Evolutionary conservation across 2,329 filamentous ascomycete genomes (phyloP), one percentile per base, ranked within the genome.

Genomic region (Penicillium sp.): DNA sequence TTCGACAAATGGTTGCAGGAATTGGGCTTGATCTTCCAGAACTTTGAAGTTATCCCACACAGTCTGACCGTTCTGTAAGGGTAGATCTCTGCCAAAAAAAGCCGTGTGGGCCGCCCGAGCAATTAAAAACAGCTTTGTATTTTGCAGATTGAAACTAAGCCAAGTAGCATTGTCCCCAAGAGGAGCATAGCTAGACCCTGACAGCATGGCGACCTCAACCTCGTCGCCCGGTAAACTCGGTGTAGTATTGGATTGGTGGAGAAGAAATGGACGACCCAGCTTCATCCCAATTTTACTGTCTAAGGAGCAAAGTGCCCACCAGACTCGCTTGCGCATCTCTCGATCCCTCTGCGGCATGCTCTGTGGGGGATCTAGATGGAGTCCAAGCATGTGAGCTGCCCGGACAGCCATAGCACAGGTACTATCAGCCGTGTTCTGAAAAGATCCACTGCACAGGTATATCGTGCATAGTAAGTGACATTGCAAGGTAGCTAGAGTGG

Each of bases 241-340:
- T 0, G 71, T 72, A 6, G 70, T 68, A 24, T 70, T 57, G 12
- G 67, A 64, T 16, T 69, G 58, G 35, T 72, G 62, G 3, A 74
- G 60, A 4, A 70, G 62, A 23, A 74, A 74, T 1, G 78, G 78
- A 0, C 79, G 74, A 1, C 79, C 79, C 2, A 80, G 69, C 57
- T 80, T 78, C 68, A 77, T 74, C 56, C 70, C 71, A 3, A 68
- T 71, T 61, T 79, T 80, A 56, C 68, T 74, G 50, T 83, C 81
- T 16, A 81, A 64, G 0, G 70, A 67, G 62, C 75, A 82, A 1
- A 84, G 62, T 1, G 65, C 66, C 80, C 79, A 83, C 81, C 81
- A 84, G 12, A 83, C 60, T 0, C 80, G 71, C 60, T 75, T 79
- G 3, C 77, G 76, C 57, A 80, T 64, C 60, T 81, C 79, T n/a